Conservation (phyloP, 768 basidiomycete genomes). For the Dioszegia aurantiaca region DNA sequence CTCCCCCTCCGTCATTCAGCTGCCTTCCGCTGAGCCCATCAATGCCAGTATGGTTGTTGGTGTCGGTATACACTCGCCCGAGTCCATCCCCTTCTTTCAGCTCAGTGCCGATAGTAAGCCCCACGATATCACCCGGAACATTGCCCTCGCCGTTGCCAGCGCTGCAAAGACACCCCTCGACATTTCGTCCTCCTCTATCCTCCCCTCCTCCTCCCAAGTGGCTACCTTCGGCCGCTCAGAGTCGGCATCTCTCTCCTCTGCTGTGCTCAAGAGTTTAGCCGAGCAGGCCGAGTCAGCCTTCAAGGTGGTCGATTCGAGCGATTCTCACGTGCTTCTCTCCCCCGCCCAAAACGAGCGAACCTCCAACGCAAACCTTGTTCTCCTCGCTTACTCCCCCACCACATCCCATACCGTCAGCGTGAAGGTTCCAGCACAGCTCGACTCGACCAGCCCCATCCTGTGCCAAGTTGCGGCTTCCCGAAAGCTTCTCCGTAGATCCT, state of each 20-base stretch:
- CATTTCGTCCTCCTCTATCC: not conserved
- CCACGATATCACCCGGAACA: not conserved
- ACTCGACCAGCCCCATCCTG: constrained; percentile 7
- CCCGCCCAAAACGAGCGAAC: not conserved
- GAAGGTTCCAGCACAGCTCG: not conserved
- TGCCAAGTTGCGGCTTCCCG: not conserved
- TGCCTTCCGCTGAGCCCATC: not conserved
- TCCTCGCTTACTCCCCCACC: not conserved
- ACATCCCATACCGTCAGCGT: not conserved
- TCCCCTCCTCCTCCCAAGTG: not conserved
- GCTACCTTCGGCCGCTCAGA: not conserved
- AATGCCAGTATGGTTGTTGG: constrained; percentile 5
- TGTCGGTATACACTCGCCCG: not conserved
- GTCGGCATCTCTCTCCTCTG: not conserved
- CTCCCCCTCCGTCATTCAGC: not conserved
- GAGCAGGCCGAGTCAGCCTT: not conserved
- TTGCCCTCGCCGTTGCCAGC: not conserved
- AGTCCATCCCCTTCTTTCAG: constrained; percentile 9
- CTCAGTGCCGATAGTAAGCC: not conserved
- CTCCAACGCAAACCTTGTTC: not conserved
- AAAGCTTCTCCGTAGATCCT: not conserved
- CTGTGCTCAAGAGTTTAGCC: not conserved
- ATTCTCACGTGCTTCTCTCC: not conserved
- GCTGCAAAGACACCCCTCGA: not conserved
- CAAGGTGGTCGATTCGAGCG: constrained; percentile 3